Evolutionary conservation across 148 eudicot species (phyloP), one percentile per base, ranked within the genome.

Genomic region (Cornus controversa): DNA sequence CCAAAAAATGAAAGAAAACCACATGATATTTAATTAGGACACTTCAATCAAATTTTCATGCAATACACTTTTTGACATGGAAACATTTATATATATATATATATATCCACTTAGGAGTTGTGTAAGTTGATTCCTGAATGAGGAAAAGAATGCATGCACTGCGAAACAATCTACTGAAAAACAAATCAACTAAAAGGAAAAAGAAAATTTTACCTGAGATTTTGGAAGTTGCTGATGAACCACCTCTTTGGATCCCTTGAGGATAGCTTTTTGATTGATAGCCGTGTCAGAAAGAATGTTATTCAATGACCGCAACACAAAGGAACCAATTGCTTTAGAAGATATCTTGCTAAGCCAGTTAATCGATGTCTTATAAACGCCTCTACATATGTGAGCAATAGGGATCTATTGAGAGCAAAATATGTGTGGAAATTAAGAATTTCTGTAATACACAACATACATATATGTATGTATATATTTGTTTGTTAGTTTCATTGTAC

Each of bases 311-410:
- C 86, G 87, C 42, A 87, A n/a, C 15, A 84, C 90, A 80, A 89
- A 86, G 37, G 88, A 82, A 9, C 78, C 89, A 64, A 91, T 80
- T 26, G 88, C 88, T 40, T 86, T 89, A 36, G 62, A 23, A 3
- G 94, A 85, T 26, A 78, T 86, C 15, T 82, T 81, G 78, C 72
- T 81, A 72, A 91, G 82, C 94, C 94, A 91, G 36, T 91, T 89
- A 73, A 85, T 79, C 66, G 92, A 87, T 71, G 83, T 77, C 86
- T 83, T 89, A 82, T 89, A 87, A 73, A 89, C 90, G 66, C 87
- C 75, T 54, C 79, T 89, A 45, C 90, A 73, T 57, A 91, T 80
- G 80, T 89, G 87, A 79, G 83, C 84, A 68, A 91, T 73, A 58
- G 94, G 94, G 65, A 89, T 82, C 94, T 91, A 83, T 85, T 45